Percentiles rank a stretch among this genome's conserved stretches.
phyloP scores from a whole-genome alignment of 176 grass and related monocot species.

The Olyra latifolia region DNA sequence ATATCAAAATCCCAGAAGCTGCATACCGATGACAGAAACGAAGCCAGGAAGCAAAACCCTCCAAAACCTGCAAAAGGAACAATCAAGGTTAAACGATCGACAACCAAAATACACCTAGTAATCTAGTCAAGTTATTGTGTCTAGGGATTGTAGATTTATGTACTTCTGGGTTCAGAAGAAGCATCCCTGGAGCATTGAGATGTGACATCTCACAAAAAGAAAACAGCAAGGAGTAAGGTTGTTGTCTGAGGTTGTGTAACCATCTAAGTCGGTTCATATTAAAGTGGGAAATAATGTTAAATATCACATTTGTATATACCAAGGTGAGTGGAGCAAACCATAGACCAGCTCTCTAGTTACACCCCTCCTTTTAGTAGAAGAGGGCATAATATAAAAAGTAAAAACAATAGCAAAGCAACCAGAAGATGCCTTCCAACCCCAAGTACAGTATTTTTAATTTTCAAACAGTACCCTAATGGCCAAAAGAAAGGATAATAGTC shows the following conservation, averaged over 20 bases:
- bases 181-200: neutral
- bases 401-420: constrained; percentile 22
- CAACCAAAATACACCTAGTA: constrained; percentile 25
- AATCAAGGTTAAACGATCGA: constrained; percentile 18
- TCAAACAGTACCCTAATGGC: neutral
- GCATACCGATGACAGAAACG: constrained; percentile 90
- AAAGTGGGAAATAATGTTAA: constrained; percentile 5
- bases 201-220: constrained; percentile 1
- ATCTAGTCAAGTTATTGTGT: constrained; percentile 1
- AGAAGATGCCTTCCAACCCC: neutral
- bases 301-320: constrained; percentile 12
- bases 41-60: constrained; percentile 97
- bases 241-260: neutral
- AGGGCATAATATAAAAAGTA: constrained; percentile 1
- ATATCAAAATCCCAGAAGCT: constrained; percentile 33
- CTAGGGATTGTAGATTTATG: constrained; percentile 6
- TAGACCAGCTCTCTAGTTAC: neutral
- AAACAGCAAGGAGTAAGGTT: constrained; percentile 7
- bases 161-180: neutral
- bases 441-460: constrained; percentile 6
- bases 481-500: constrained; percentile 15
- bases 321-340: constrained; percentile 15
- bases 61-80: constrained; percentile 70
- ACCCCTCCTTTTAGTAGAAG: neutral
- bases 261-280: constrained; percentile 12